Evolutionary conservation across 2,329 filamentous ascomycete genomes (phyloP), one percentile per base, ranked within the genome.

Genomic region (Sclerotinia trifoliorum): DNA sequence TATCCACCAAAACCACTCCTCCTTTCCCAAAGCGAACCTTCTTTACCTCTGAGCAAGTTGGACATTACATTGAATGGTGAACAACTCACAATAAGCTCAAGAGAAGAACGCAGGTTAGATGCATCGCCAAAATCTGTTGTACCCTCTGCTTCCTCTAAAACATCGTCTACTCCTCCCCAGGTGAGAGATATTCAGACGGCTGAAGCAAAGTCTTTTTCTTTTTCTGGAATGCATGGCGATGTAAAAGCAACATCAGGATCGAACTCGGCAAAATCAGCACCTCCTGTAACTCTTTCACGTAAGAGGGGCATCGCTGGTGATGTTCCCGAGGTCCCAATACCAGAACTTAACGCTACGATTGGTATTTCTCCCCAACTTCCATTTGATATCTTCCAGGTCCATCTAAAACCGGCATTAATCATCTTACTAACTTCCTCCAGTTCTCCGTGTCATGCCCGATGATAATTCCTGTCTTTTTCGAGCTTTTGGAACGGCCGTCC

Each of bases 391-490:
- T 17, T 42, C 39, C 15, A 42, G 13, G 11, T 46, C 17, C 44
- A 17, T 42, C 15, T 42, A 42, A 5, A 42, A 42, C n/a, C 1
- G 39, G 5, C 42, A 60, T 21, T 44, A 65, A 66, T 69, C 57
- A 51, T 67, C 17, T 15, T 4, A 51, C 29, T 65, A 26, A 65
- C 19, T 2, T 15, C 15, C 29, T 5, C 19, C 55, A 87, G 90
- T 96, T 11, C 85, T 97, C 24, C 90, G 94, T 19, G 92, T 98
- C 63, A 97, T 98, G 94, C 93, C 94, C 5, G 94, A 97, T 76
- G 94, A 98, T 79, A 97, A 97, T 79, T 93, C 89, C 69, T 98
- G 94, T 80, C 88, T 98, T 75, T 98, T 97, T 79, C 91, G 93
- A 39, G 94, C 94, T 0, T 88, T 98, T 58, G 91, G 92, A 21